Conservation (phyloP, 768 basidiomycete genomes). For the Suillus plorans region DNA sequence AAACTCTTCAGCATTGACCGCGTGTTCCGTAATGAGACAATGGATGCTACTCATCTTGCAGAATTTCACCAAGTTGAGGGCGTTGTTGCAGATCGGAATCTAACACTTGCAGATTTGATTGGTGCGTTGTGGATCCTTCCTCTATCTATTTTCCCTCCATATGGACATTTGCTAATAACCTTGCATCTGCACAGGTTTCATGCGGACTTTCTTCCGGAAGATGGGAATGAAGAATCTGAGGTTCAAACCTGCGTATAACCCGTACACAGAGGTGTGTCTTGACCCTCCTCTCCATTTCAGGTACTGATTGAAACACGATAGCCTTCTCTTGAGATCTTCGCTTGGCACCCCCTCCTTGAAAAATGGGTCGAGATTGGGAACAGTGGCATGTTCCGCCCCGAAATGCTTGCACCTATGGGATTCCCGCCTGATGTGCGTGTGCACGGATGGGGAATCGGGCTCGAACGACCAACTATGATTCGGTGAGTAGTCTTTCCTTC, state of each 20-base stretch:
- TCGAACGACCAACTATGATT: constrained; percentile 99
- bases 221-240: constrained; percentile 93
- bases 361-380: constrained; percentile 99
- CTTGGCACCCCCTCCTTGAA: constrained; percentile 91
- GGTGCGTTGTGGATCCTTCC: constrained; percentile 46
- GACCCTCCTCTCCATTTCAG: background rate
- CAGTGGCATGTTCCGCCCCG: constrained; percentile 99
- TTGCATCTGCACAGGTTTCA: constrained; percentile 66
- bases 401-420: constrained; percentile 99
- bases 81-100: constrained; percentile 90
- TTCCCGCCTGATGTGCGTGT: constrained; percentile 95
- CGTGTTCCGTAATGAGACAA: constrained; percentile 98
- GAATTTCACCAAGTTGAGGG: constrained; percentile 99
- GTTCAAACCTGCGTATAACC: constrained; percentile 99
- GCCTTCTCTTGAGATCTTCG: constrained; percentile 98
- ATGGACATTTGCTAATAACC: background rate
- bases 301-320: constrained; percentile 28
- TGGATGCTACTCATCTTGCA: constrained; percentile 97
- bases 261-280: constrained; percentile 82
- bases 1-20: constrained; percentile 97
- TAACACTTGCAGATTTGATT: constrained; percentile 94
- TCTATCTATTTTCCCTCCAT: background rate
- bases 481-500: constrained; percentile 50
- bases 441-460: constrained; percentile 92
- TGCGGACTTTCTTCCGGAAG: constrained; percentile 97